These are phyloP conservation scores for Chlamydomonas applanata DNA, from an alignment of 139 green algal species.

Conservation along the genomic window DNA sequence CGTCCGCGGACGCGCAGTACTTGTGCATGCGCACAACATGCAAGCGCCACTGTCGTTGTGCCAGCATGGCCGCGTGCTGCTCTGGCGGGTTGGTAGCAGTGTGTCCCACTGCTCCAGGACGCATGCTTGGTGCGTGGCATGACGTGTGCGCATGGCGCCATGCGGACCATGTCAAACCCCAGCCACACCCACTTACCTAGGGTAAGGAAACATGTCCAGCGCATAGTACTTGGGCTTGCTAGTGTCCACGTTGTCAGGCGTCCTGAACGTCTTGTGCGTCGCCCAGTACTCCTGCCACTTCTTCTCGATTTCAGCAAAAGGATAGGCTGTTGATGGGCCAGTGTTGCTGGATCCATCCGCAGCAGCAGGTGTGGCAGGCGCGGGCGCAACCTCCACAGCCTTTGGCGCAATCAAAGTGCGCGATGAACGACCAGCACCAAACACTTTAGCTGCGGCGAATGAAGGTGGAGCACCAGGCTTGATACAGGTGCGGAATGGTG, in stretches of 20 bases:
- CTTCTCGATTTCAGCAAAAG: constrained; percentile 84
- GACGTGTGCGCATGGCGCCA: neutral
- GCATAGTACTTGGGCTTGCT: constrained; percentile 97
- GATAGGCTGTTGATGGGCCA: constrained; percentile 61
- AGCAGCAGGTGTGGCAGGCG: neutral
- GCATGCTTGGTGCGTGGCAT: too few species aligned
- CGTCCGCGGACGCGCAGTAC: too few species aligned
- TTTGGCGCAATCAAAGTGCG: too few species aligned
- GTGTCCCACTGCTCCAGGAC: too few species aligned
- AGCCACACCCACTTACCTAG: constrained; percentile 59
- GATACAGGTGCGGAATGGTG: neutral
- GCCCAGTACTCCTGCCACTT: constrained; percentile 95
- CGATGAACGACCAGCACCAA: too few species aligned
- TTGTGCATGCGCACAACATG: too few species aligned
- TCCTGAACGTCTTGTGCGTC: constrained; percentile 90
- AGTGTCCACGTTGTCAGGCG: constrained; percentile 86
- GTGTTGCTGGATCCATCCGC: neutral
- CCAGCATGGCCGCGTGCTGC: too few species aligned
- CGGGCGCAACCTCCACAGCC: neutral
- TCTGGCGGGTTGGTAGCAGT: too few species aligned
- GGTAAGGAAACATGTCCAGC: constrained; percentile 99
- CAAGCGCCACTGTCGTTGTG: too few species aligned
- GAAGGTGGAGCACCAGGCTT: neutral
- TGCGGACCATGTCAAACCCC: neutral
- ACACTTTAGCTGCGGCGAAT: too few species aligned